A percentile compares a stretch with the other conserved stretches of the same genome.
These are phyloP conservation scores for Starmerella floricola DNA, from an alignment of 805 yeast genomes.

Conservation along the genomic window DNA sequence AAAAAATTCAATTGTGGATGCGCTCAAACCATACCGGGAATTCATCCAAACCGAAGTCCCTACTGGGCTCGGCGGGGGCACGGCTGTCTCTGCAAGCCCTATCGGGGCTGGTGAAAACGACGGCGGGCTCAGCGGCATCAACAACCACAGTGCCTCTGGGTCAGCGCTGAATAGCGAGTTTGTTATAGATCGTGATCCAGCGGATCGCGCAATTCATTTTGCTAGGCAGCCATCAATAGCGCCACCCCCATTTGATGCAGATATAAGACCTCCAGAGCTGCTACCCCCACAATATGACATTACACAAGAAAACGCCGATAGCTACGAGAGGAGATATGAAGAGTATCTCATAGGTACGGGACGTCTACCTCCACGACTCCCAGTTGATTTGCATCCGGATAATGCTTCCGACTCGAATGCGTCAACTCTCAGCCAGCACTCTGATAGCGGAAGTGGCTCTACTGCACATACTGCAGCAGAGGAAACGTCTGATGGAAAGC, in stretches of 20 bases:
- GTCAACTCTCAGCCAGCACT: slow-evolving; percentile 2
- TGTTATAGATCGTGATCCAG: not conserved
- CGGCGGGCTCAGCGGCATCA: too few relatives aligned
- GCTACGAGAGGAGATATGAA: slow-evolving; percentile 20
- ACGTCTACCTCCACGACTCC: not conserved
- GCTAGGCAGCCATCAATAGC: slow-evolving; percentile 44
- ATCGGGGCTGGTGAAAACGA: too few relatives aligned
- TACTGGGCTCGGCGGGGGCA: not conserved
- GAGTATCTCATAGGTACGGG: slow-evolving; percentile 11
- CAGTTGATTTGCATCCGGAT: not conserved
- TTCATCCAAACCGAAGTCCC: slow-evolving; percentile 16
- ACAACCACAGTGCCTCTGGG: too few relatives aligned
- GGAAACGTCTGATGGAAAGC: not conserved
- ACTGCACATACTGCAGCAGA: slow-evolving; percentile 11
- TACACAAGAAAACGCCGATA: slow-evolving; percentile 9
- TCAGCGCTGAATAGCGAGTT: not conserved
- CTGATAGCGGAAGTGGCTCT: slow-evolving; percentile 8
- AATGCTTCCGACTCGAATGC: slow-evolving; percentile 3
- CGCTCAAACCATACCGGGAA: slow-evolving; percentile 18
- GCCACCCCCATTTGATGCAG: slow-evolving; percentile 54
- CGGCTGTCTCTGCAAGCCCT: too few relatives aligned
- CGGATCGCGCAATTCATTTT: slow-evolving; percentile 40
- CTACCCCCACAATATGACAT: slow-evolving; percentile 25
- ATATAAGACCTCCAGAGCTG: slow-evolving; percentile 31
- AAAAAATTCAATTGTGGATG: slow-evolving; percentile 9